phyloP scores from a whole-genome alignment of 2,329 filamentous ascomycete species.

The Fusarium sp. region DNA sequence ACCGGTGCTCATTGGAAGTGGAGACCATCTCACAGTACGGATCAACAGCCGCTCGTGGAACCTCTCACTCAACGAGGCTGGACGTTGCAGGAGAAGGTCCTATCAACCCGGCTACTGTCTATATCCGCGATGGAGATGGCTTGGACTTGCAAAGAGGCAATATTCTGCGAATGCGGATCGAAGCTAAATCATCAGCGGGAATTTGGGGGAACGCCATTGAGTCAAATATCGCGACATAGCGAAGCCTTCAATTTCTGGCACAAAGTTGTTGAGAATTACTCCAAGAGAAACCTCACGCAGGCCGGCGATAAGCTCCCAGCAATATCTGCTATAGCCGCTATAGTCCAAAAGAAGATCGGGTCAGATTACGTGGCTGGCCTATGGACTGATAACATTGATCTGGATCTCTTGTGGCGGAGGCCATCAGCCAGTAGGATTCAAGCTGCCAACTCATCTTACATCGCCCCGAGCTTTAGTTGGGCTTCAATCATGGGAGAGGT shows the following conservation, averaged over 20 bases:
- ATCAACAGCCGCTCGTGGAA: constrained; percentile 17
- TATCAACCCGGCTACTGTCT: constrained; percentile 25
- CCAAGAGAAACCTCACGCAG: constrained; percentile 36
- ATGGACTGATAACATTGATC: constrained; percentile 42
- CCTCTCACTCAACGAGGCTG: constrained; percentile 28
- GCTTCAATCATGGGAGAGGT: constrained; percentile 38
- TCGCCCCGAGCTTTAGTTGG: constrained; percentile 42
- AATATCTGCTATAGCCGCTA: constrained; percentile 44
- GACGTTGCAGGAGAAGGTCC: constrained; percentile 35
- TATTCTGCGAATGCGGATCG: constrained; percentile 42
- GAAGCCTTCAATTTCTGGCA: constrained; percentile 45
- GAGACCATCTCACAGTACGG: neutral
- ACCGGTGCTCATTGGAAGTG: constrained; percentile 34
- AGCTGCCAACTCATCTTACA: constrained; percentile 4
- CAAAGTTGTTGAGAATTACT: constrained; percentile 45
- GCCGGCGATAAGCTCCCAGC: constrained; percentile 43
- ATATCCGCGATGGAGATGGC: constrained; percentile 28
- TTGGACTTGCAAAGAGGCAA: constrained; percentile 31
- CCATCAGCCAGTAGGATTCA: neutral
- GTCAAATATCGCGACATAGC: constrained; percentile 11
- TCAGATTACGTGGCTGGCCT: constrained; percentile 46
- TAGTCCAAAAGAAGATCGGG: constrained; percentile 30
- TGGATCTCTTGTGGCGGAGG: constrained; percentile 39
- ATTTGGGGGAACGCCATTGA: constrained; percentile 30
- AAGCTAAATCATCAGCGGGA: constrained; percentile 38